Base-by-base conservation (phyloP, 495 filamentous ascomycete species). In the Mycothermus thermophilus region DNA sequence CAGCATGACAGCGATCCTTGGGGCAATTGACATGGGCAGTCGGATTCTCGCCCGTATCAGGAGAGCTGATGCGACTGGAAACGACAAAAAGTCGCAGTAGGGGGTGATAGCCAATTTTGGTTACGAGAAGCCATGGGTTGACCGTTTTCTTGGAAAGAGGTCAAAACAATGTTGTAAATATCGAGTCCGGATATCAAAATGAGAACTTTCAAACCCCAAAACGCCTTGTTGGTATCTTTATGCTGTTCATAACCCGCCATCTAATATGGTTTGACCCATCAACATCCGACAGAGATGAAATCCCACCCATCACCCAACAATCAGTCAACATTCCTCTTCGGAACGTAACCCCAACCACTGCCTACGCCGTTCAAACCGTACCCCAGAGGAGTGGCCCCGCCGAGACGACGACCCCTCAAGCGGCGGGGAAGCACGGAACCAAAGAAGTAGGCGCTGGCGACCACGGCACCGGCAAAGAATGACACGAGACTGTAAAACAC, bases 401-500 rank as follows among this genome's bases (percentile, higher is more conserved):
- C 69, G n/a, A 73, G 42, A 2, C 58, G 52, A 18, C 67, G 41
- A 6, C 62, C 66, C 32, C 52, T 55, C n/a, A 73, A 38, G 30
- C 69, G 42, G 37, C 55, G 54, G 21, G 77, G 77, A 42, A 81
- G 51, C 32, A 80, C 68, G 13, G 71, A 56, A 0, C 74, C 77
- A 39, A 76, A 66, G 46, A 79, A 79, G 51, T 77, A 80, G 10
- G 64, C 72, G 16, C 62, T 60, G 13, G 66, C 64, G 4, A 71
- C 58, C 11, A 71, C 55, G 8, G 60, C 57, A 18, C 70, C 70
- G 21, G 72, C 72, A 3, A 60, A 51, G 32, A 75, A 75, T 25
- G 67, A 71, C 8, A 79, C 54, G 32, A 75, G 37, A 36, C 68
- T 70, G 43, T 80, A 80, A 41, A 77, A 72, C 5, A 79, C 48